Base-by-base conservation (phyloP, 2,329 filamentous ascomycete genomes). In the Aschersonia sp. region DNA sequence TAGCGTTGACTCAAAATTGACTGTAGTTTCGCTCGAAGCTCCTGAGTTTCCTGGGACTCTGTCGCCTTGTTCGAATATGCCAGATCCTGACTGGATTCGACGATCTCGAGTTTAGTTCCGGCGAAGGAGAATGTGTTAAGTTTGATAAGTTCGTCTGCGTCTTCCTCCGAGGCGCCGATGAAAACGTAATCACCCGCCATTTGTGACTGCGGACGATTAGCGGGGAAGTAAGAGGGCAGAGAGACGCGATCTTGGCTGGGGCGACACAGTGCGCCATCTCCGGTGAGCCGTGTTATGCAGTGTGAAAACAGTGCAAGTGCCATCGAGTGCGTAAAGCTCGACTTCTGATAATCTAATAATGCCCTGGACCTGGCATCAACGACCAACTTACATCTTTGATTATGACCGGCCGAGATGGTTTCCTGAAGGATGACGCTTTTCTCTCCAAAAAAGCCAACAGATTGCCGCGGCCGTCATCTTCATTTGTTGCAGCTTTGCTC, bases 1-100 rank as follows among this genome's bases (percentile, higher is more conserved):
- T 95, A 97, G 45, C 92, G 82, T 47, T 77, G 75, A 47, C 75
- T 75, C 11, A 98, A 73, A 52, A 96, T 81, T 12, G 68, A 66
- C 54, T 79, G 78, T 49, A 96, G 75, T 54, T 81, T 79, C 30
- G 76, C 69, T 60, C 81, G 82, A n/a, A 79, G 74, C 54, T 83
- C 77, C 45, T 76, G 67, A 4, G 78, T 71, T 43, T 68, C 66
- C 39, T 68, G 65, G 14, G 75, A 78, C 40, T 75, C 64, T 6
- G 70, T 68, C 6, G 64, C 64, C 50, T 69, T 64, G 51, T 42
- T 61, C 14, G 57, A 53, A 30, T 56, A 55, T 10, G 56, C 59
- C 7, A 63, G 55, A 6, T 60, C 61, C n/a, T 72, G 71, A 43
- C 68, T 60, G 32, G 68, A 65, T 51, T 71, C 72, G 43, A 72